Evolutionary conservation across 164 flowering plant species (phyloP), one percentile per base, ranked within the genome.

Genomic region (Tetrastigma voinierianum): DNA sequence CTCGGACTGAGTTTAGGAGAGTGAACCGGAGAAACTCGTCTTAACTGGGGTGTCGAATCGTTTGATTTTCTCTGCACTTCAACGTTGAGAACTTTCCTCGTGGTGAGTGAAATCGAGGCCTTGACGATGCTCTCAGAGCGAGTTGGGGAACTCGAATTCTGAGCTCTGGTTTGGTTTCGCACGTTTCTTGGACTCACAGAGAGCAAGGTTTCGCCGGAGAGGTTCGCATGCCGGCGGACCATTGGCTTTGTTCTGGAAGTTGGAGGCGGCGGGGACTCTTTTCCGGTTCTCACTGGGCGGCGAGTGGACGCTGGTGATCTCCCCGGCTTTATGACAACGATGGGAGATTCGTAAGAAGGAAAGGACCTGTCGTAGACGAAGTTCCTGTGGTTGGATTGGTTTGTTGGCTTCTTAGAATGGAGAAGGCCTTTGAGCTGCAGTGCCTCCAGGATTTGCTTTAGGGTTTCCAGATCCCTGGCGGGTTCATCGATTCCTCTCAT

Each of bases 381-480:
- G 75, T 87, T 85, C 53, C 81, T 75, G 46, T 56, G 65, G 45
- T 55, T 67, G 48, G 66, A 54, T 19, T 64, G 78, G 18, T 62
- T 69, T 2, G 62, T 23, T 1, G 82, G 40, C 67, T 71, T 80
- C 59, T 59, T 77, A 6, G 89, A 77, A 71, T 88, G 97, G 1
- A 92, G 69, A 1, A 95, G 89, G 23, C 97, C 99, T 78, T 95
- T 92, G 64, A 95, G 87, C 55, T 89, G 99, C 74, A 92, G 64
- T 52, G 94, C 99, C 46, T 92, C 97, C 23, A 95, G 89, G 69
- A 92, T 89, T 68, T 95, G 96, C 76, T 86, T 95, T 67, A 90
- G 72, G 0, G 99, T 85, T 45, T 90, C 97, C 20, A 90, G 82
- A 89, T 92, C 97, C 56, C 77, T 84, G 0, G 84, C 79, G 2